Percentiles rank a stretch among this genome's conserved stretches.
Conservation (phyloP, 2,329 filamentous ascomycete genomes). For the Coleophoma eucalyptorum region DNA sequence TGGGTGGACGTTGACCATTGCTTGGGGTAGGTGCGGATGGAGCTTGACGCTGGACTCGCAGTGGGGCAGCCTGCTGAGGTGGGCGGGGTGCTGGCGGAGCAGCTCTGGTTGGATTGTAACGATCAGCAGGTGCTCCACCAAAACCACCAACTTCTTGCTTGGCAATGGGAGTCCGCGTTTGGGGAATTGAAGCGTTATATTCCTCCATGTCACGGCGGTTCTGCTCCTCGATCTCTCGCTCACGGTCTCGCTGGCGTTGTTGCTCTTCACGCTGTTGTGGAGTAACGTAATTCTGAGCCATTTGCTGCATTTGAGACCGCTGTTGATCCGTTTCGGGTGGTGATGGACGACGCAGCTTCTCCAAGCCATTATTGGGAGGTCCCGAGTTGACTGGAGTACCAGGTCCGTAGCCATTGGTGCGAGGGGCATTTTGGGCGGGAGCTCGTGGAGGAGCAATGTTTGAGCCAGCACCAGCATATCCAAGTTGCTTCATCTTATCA, state of each 20-base stretch:
- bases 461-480: conserved; percentile 45
- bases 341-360: conserved; percentile 36
- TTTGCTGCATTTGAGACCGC: conserved; percentile 54
- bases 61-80: conserved; percentile 44
- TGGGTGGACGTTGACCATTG: conserved; percentile 38
- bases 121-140: conserved; percentile 41
- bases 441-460: conserved; percentile 63
- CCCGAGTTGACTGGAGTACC: conserved; percentile 7
- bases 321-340: conserved; percentile 43
- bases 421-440: conserved; percentile 49
- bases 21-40: conserved; percentile 63
- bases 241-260: conserved; percentile 50
- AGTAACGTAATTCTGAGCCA: conserved; percentile 49
- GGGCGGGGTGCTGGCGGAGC: conserved; percentile 73
- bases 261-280: conserved; percentile 48
- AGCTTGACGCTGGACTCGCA: conserved; percentile 75
- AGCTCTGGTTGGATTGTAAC: conserved; percentile 82
- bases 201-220: conserved; percentile 74
- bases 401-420: conserved; percentile 35
- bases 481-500: conserved; percentile 53
- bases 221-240: conserved; percentile 58
- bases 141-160: conserved; percentile 84
- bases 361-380: conserved; percentile 16
- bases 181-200: conserved; percentile 86
- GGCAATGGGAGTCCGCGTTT: conserved; percentile 74